Base-by-base conservation (phyloP, 179 eudicot species). In the Vitellaria paradoxa region DNA sequence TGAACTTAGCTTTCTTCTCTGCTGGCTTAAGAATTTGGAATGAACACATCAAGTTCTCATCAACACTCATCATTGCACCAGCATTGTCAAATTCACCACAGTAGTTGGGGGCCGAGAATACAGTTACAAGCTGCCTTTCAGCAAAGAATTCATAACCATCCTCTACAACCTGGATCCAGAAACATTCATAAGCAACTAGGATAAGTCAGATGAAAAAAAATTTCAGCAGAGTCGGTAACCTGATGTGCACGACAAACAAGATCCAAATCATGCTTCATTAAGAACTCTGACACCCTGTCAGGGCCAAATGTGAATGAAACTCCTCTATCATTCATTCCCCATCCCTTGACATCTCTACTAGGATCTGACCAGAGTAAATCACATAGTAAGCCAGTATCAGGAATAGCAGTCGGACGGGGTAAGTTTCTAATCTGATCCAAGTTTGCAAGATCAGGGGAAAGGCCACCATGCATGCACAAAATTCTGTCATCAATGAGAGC, bases 141-240 rank as follows among this genome's bases (percentile, higher is more conserved):
- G 98, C 98, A 89, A 93, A 93, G 84, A 94, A 94, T 70, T 94
- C 97, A 76, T 94, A 94, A n/a, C 98, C 97, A 80, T 94, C 98
- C 83, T 94, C 97, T 47, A 94, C 98, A 81, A 94, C 97, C 98
- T 94, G 80, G 52, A 84, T 57, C 45, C 5, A 42, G 68, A 77
- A 52, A 42, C 45, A 42, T 42, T 2, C 45, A 42, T 42, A 42
- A 42, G 79, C 40, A 83, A 72, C 57, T 47, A 18, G 49, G 12
- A 59, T 50, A 60, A 21, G 75, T 26, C n/a, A 21, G 24, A 18
- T 18, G 23, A 63, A 82, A 6, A 62, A 68, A 52, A 69, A 74
- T 8, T 64, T 63, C 12, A 50, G 45, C 47, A 69, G 11, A 74
- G 70, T 24, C 42, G 37, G 47, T 65, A 71, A 94, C 97, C 98